Conservation (phyloP, 1,284 basidiomycete genomes). For the Filobasidium uniguttulatum region DNA sequence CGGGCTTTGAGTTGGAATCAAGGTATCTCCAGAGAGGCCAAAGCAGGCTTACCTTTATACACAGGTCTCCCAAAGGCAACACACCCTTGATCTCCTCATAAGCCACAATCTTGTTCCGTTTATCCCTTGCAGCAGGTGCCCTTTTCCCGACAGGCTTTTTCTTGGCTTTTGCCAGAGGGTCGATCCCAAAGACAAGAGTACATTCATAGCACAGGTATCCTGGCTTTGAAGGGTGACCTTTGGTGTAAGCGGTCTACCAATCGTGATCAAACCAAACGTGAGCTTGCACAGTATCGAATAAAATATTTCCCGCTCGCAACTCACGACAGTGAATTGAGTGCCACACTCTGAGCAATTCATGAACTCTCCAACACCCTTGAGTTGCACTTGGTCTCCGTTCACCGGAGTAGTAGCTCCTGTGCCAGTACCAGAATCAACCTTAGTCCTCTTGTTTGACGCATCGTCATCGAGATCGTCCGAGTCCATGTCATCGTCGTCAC, state of each 20-base stretch:
- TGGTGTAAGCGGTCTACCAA: slow-evolving; percentile 65
- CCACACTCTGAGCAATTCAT: slow-evolving; percentile 68
- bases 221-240: slow-evolving; percentile 47
- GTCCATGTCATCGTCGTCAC: slow-evolving; percentile 17
- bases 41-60: slow-evolving; percentile 50
- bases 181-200: slow-evolving; percentile 55
- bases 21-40: background rate
- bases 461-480: slow-evolving; percentile 34
- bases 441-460: slow-evolving; percentile 28
- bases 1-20: background rate
- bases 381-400: slow-evolving; percentile 26
- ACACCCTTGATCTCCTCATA: slow-evolving; percentile 56
- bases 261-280: too few species aligned
- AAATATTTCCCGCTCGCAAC: too few species aligned
- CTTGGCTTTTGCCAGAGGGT: slow-evolving; percentile 57
- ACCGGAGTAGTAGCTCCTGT: slow-evolving; percentile 13
- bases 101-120: slow-evolving; percentile 41
- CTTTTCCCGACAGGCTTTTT: slow-evolving; percentile 51
- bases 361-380: slow-evolving; percentile 64
- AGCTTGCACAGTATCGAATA: too few species aligned
- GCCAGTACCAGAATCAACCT: slow-evolving; percentile 54
- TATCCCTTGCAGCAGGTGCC: slow-evolving; percentile 42
- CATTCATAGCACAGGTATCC: slow-evolving; percentile 70
- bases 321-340: slow-evolving; percentile 75
- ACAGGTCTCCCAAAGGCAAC: slow-evolving; percentile 57